Percentiles rank a stretch among this genome's conserved stretches.
Conservation (phyloP, 805 yeast genomes). For the Phaffomyces opuntiae region DNA sequence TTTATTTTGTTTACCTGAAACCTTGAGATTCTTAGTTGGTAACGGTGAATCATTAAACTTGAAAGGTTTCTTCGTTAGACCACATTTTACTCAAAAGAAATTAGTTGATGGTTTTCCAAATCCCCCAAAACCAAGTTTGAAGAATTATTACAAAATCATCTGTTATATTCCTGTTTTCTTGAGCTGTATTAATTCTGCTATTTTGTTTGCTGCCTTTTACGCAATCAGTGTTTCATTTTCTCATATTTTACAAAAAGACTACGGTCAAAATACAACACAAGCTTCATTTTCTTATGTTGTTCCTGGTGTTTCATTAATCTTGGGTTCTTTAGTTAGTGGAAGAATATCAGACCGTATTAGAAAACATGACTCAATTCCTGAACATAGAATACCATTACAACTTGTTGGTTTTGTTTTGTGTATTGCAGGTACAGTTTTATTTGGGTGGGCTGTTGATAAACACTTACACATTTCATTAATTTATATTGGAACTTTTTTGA, state of each 20-base stretch:
- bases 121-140: conserved; percentile 40
- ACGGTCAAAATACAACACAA: conserved; percentile 29
- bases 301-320: conserved; percentile 43
- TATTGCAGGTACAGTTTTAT: conserved; percentile 39
- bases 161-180: conserved; percentile 37
- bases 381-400: conserved; percentile 38
- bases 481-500: conserved; percentile 37
- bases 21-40: conserved; percentile 58
- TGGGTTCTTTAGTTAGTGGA: conserved; percentile 45
- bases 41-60: conserved; percentile 32
- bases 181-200: conserved; percentile 40
- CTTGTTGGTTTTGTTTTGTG: conserved; percentile 36
- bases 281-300: conserved; percentile 43
- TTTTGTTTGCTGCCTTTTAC: conserved; percentile 49
- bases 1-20: conserved; percentile 67
- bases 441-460: conserved; percentile 44
- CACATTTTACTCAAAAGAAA: conserved; percentile 23
- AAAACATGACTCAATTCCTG: conserved; percentile 34
- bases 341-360: conserved; percentile 36
- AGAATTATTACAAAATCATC: conserved; percentile 30
- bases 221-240: conserved; percentile 46
- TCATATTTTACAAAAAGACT: conserved; percentile 30
- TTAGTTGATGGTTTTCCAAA: conserved; percentile 28
- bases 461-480: conserved; percentile 32
- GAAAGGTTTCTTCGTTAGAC: conserved; percentile 24